Percentiles rank a stretch among this genome's conserved stretches.
These are phyloP conservation scores for Diaporthe longicolla DNA, from an alignment of 2,329 filamentous ascomycete genomes.

Conservation along the genomic window DNA sequence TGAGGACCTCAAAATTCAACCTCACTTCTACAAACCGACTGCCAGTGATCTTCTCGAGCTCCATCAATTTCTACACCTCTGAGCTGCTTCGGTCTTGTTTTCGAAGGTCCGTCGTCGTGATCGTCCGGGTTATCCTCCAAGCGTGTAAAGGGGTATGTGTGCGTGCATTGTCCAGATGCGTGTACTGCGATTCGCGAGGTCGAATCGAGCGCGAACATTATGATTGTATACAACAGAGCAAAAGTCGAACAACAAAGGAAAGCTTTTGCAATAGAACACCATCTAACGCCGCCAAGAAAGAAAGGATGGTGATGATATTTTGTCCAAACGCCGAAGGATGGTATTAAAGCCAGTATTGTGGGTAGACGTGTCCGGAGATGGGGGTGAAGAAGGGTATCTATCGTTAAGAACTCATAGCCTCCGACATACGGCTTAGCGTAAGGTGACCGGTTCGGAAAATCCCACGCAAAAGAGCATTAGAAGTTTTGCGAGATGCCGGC, in stretches of 20 bases:
- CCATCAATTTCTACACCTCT: not conserved
- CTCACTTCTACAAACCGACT: not conserved
- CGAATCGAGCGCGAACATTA: slow-evolving; percentile 10
- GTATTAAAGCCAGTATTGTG: slow-evolving; percentile 41
- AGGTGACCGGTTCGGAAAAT: not conserved
- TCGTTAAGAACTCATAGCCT: slow-evolving; percentile 33
- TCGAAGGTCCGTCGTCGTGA: not conserved
- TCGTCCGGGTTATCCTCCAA: not conserved
- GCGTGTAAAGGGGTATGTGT: not conserved
- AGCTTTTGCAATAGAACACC: slow-evolving; percentile 35
- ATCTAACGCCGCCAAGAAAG: slow-evolving; percentile 22
- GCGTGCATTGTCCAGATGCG: slow-evolving; percentile 15
- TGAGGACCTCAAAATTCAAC: not conserved
- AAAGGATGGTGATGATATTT: slow-evolving; percentile 32
- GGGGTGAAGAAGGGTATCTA: slow-evolving; percentile 43
- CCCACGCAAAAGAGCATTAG: slow-evolving; percentile 55
- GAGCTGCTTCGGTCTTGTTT: not conserved
- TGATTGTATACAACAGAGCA: slow-evolving; percentile 15
- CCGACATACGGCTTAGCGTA: slow-evolving; percentile 19
- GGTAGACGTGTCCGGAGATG: slow-evolving; percentile 31
- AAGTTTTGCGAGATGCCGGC: slow-evolving; percentile 98
- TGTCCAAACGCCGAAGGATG: slow-evolving; percentile 32
- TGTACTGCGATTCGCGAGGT: slow-evolving; percentile 12
- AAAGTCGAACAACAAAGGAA: slow-evolving; percentile 1
- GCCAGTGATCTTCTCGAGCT: not conserved